Percentiles rank a stretch among this genome's conserved stretches.
Evolutionary conservation across 108 stramenopile genomes (phyloP).

Genomic region (Craspedostauros australis): DNA sequence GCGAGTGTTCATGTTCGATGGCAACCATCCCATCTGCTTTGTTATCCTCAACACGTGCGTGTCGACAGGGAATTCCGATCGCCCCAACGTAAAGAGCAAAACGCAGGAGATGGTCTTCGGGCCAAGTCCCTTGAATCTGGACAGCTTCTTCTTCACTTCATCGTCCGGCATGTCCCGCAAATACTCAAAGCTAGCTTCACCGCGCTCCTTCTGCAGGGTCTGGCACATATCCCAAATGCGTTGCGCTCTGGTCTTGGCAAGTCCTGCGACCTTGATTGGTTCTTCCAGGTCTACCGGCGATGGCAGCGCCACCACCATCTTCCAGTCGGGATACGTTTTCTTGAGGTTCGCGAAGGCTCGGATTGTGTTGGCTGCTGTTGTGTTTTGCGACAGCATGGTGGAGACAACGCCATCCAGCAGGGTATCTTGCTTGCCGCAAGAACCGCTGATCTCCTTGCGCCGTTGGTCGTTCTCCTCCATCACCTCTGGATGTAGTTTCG

Average conservation of each 20-base stretch:
- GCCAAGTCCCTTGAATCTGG: constrained; percentile 71
- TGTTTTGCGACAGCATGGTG: constrained; percentile 83
- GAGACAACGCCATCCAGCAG: constrained; percentile 56
- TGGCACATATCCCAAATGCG: constrained; percentile 51
- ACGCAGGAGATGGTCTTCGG: constrained; percentile 83
- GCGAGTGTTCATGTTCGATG: constrained; percentile 16
- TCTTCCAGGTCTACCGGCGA: constrained; percentile 34
- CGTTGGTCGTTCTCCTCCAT: constrained; percentile 39
- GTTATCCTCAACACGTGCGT: constrained; percentile 72
- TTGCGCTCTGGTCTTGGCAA: constrained; percentile 56
- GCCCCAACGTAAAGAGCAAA: constrained; percentile 58
- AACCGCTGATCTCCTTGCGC: constrained; percentile 10
- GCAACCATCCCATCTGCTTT: constrained; percentile 52
- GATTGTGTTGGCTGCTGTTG: constrained; percentile 57
- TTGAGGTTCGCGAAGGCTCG: constrained; percentile 59
- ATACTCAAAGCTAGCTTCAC: constrained; percentile 56
- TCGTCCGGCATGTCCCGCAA: constrained; percentile 42
- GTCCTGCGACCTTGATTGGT: constrained; percentile 55
- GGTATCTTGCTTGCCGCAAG: constrained; percentile 19
- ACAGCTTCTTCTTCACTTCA: constrained; percentile 47
- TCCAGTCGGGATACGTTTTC: constrained; percentile 51
- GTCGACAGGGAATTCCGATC: constrained; percentile 76
- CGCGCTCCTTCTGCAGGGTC: constrained; percentile 40
- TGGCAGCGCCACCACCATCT: constrained; percentile 23
- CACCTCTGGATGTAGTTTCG: constrained; percentile 59